Conservation (phyloP, 2,329 filamentous ascomycete species). For the Xylariales sp. region DNA sequence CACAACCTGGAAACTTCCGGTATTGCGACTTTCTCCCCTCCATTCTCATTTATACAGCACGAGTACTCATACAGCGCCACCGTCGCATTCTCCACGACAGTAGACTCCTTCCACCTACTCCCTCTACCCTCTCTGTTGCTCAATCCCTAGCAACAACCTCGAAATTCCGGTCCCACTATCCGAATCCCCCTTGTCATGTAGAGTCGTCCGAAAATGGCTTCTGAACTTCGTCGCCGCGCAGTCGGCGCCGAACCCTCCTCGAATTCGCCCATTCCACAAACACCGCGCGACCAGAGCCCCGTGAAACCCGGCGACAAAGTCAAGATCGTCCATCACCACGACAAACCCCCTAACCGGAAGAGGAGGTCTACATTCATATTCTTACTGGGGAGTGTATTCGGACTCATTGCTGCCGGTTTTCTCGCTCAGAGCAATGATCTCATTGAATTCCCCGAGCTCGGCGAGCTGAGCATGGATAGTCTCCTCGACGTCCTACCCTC, state of each 20-base stretch:
- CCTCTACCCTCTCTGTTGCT: not conserved
- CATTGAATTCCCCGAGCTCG: slow-evolving; percentile 78
- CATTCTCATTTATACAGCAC: too few species aligned
- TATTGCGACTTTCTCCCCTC: too few species aligned
- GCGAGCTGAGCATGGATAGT: slow-evolving; percentile 84
- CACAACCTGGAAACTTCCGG: too few species aligned
- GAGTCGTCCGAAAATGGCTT: slow-evolving; percentile 44
- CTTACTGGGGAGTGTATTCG: slow-evolving; percentile 87
- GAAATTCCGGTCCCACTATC: not conserved
- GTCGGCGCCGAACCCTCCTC: slow-evolving; percentile 46
- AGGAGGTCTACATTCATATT: slow-evolving; percentile 86
- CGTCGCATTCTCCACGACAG: too few species aligned
- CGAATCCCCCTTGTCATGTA: slow-evolving; percentile 44
- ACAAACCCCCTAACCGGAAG: slow-evolving; percentile 68
- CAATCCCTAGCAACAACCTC: slow-evolving; percentile 5
- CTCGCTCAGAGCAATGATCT: slow-evolving; percentile 91
- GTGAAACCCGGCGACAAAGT: slow-evolving; percentile 52
- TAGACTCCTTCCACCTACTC: not conserved
- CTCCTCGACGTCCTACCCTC: slow-evolving; percentile 89
- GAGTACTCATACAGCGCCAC: too few species aligned
- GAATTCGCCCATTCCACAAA: slow-evolving; percentile 43
- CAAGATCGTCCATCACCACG: slow-evolving; percentile 56
- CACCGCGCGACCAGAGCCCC: slow-evolving; percentile 51
- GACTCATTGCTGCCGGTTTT: slow-evolving; percentile 87
- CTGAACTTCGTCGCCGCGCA: slow-evolving; percentile 49